phyloP scores from a whole-genome alignment of 1,284 basidiomycete species.

The Phaffia rhodozyma region DNA sequence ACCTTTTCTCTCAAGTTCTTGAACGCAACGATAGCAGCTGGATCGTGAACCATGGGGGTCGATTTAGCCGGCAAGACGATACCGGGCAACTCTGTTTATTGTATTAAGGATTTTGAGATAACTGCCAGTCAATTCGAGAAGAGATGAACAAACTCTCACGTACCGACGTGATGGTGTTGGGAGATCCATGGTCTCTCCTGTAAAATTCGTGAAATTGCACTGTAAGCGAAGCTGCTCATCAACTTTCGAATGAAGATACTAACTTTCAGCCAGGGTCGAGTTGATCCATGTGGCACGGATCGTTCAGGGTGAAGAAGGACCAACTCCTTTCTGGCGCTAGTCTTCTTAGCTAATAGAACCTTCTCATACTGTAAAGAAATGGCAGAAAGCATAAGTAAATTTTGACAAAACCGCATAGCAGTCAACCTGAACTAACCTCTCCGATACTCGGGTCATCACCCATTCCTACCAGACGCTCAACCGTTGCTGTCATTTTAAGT shows the following conservation, averaged over 20 bases:
- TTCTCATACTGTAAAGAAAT: slow-evolving; percentile 47
- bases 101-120: slow-evolving; percentile 23
- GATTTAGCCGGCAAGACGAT: slow-evolving; percentile 49
- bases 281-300: slow-evolving; percentile 78
- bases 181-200: slow-evolving; percentile 89
- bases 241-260: slow-evolving; percentile 17
- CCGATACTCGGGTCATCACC: slow-evolving; percentile 78
- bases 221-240: neutral
- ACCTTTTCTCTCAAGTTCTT: slow-evolving; percentile 72
- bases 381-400: slow-evolving; percentile 26
- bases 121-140: neutral
- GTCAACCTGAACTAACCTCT: slow-evolving; percentile 46
- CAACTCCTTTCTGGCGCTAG: slow-evolving; percentile 92
- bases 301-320: slow-evolving; percentile 87
- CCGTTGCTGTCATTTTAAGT: neutral
- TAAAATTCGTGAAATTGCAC: slow-evolving; percentile 13
- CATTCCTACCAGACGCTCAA: slow-evolving; percentile 39
- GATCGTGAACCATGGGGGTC: slow-evolving; percentile 51
- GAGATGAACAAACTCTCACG: slow-evolving; percentile 24
- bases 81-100: slow-evolving; percentile 35
- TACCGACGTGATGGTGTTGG: slow-evolving; percentile 81
- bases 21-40: slow-evolving; percentile 72
- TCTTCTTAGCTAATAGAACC: slow-evolving; percentile 75
- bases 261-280: slow-evolving; percentile 91
- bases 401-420: neutral